A percentile compares a stretch with the other conserved stretches of the same genome.
These are phyloP conservation scores for Yamadazyma kitorensis DNA, from an alignment of 805 yeast species.

Conservation along the genomic window DNA sequence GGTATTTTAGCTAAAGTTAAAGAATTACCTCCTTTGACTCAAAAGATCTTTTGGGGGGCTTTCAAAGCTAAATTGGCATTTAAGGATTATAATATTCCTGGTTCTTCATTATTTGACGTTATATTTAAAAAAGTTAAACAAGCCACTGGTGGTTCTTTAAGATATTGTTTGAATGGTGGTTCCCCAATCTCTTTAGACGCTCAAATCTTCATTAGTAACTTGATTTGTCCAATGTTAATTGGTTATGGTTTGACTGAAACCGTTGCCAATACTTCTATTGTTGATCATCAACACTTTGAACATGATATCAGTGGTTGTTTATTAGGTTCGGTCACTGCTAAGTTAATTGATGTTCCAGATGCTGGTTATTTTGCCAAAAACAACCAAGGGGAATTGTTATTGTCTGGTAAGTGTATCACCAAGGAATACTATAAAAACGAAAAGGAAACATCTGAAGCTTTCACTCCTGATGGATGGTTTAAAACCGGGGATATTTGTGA, in stretches of 20 bases:
- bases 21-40: conserved; percentile 61
- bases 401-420: conserved; percentile 71
- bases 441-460: conserved; percentile 73
- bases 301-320: conserved; percentile 79
- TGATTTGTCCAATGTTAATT: conserved; percentile 81
- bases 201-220: conserved; percentile 72
- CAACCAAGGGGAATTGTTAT: conserved; percentile 88
- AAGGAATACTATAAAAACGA: conserved; percentile 80
- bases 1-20: conserved; percentile 79
- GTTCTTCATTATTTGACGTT: conserved; percentile 67
- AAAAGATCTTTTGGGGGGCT: conserved; percentile 87
- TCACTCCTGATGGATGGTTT: conserved; percentile 88
- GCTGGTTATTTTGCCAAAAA: conserved; percentile 88
- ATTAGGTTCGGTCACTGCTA: conserved; percentile 79
- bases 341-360: conserved; percentile 86
- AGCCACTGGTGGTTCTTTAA: conserved; percentile 91
- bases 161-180: conserved; percentile 82
- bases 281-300: conserved; percentile 64
- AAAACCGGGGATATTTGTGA: conserved; percentile 95
- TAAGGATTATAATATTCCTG: conserved; percentile 67
- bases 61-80: conserved; percentile 68
- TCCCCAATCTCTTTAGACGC: conserved; percentile 82
- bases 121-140: conserved; percentile 85
- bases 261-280: conserved; percentile 78
- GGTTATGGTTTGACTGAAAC: conserved; percentile 98